Base-by-base conservation (phyloP, 2,329 filamentous ascomycete genomes). In the Kalmusia sp. region DNA sequence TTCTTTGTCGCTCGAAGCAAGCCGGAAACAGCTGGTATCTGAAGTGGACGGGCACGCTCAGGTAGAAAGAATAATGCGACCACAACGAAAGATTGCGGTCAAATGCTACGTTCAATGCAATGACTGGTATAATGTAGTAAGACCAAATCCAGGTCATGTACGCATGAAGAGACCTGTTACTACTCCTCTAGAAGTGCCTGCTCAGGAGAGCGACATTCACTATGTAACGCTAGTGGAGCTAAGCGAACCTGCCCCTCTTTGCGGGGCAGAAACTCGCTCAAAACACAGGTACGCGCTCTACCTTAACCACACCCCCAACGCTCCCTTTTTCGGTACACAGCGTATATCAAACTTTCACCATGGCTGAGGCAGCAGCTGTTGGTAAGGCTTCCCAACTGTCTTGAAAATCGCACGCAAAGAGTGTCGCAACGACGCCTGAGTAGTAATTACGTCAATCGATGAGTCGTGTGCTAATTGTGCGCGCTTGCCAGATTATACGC, bases 401-500 rank as follows among this genome's bases (percentile, higher is more conserved):
- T 11, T 11, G 7, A 14, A 14, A 11, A 30, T 5, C 11, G 14
- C 27, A n/a, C n/a, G 15, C 31, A 37, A 25, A 22, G 19, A 11
- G 9, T n/a, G 33, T 17, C 12, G 15, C n/a, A 9, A 22, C 25
- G 31, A 19, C n/a, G 27, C 35, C n/a, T 38, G 15, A 15, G 38
- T 9, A 28, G 40, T 24, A 30, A 4, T 49, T 52, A 52, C 54
- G 57, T 50, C 41, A 61, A 55, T 30, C 44, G 47, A 49, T 54
- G 64, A 61, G 57, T 61, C 52, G 53, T 39, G 51, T 64, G 63
- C 69, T 72, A 64, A 73, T 39, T 47, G 44, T 49, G 44, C 30
- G 33, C 35, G 47, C 50, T 25, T 62, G 61, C 24, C 28, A 96
- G 91, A 96, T 77, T 93, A 96, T 82, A 85, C 90, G 65, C 87